Evolutionary conservation across 495 filamentous ascomycete genomes (phyloP), one percentile per base, ranked within the genome.

Genomic region (Lophiostoma macrostomum): DNA sequence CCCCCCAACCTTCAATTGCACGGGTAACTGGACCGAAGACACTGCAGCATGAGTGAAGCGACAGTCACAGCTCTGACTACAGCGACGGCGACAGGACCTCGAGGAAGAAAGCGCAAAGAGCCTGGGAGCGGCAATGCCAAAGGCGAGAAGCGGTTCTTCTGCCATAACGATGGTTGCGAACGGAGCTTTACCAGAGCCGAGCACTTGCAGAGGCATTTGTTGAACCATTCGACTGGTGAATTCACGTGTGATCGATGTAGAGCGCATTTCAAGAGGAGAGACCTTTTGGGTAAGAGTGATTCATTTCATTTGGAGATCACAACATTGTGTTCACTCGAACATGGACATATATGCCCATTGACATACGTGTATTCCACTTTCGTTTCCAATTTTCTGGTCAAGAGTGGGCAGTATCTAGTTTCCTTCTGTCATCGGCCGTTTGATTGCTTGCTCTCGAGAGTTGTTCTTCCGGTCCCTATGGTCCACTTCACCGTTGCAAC

Each of bases 1-100:
- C 25, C 43, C 48, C 53, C 53, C 53, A 56, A 56, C 53, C 36
- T 56, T 56, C 53, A 29, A 34, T 35, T 56, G 43, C 14, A 47
- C 44, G 11, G 14, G 13, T 18, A 18, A 7, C 25, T 12, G 5
- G n/a, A 41, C 49, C 28, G 24, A 16, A 25, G 34, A 13, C 10
- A 13, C 4, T 4, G 5, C 19, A 8, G 8, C 27, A 10, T 27
- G 18, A n/a, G n/a, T 35, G 23, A 37, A 44, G 32, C 23, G 4
- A 5, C 25, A 1, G 34, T 25, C 12, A 45, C 37, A 31, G 20
- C 18, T 31, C 40, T 35, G 7, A 48, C 22, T 23, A 42, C 12
- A 14, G 30, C 36, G 4, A 25, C 34, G 6, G n/a, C 34, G 5
- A 27, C 18, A 5, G 28, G 19, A 14, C 24, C 53, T 14, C 19